Percentiles rank a stretch among this genome's conserved stretches.
phyloP scores from a whole-genome alignment of 805 yeast genomes.

The Lachancea sp. region DNA sequence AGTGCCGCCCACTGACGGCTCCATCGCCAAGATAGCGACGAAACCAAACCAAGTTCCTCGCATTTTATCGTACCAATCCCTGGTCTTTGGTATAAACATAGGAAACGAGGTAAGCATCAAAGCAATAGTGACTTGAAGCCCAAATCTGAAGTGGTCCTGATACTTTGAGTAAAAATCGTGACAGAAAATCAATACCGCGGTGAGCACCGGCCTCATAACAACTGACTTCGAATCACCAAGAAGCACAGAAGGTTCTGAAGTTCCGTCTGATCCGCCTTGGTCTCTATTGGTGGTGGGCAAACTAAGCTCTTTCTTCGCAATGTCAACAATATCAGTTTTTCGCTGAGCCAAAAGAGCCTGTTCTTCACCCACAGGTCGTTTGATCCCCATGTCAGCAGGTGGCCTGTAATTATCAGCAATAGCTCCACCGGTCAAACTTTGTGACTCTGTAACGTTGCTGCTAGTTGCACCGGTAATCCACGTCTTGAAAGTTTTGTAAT shows the following conservation, averaged over 20 bases:
- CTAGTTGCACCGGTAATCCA: slow-evolving; percentile 31
- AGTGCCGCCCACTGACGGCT: slow-evolving; percentile 47
- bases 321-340: slow-evolving; percentile 3
- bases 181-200: neutral
- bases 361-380: slow-evolving; percentile 27
- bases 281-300: neutral
- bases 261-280: neutral
- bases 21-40: slow-evolving; percentile 44
- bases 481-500: slow-evolving; percentile 30
- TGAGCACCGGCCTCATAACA: neutral
- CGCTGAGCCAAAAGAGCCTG: slow-evolving; percentile 24
- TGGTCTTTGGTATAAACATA: slow-evolving; percentile 41
- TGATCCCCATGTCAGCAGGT: slow-evolving; percentile 14
- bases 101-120: slow-evolving; percentile 45
- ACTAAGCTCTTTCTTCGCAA: neutral
- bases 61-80: slow-evolving; percentile 43
- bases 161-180: slow-evolving; percentile 18
- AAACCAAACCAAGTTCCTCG: slow-evolving; percentile 51
- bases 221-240: neutral
- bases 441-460: slow-evolving; percentile 29
- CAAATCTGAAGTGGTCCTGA: slow-evolving; percentile 39
- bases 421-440: slow-evolving; percentile 32
- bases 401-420: slow-evolving; percentile 6
- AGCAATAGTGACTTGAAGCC: slow-evolving; percentile 41
- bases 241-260: too few species aligned